Base-by-base conservation (phyloP, 768 basidiomycete species). In the Gelatoporia subvermispora region DNA sequence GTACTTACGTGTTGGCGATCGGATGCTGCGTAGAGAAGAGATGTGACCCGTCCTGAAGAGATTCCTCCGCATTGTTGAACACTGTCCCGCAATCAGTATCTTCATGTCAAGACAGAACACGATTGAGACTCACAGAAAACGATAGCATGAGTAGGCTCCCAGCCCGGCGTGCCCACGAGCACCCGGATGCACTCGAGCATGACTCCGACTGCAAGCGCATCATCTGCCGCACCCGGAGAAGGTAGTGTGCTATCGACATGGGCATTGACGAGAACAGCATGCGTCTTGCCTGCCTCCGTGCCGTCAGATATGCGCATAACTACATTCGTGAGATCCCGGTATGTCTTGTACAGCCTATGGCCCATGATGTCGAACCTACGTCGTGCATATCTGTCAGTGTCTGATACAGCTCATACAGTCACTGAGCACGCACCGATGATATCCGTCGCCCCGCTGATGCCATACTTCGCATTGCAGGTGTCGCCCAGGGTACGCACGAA, bases 1-100 rank as follows among this genome's bases (percentile, higher is more conserved):
- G 13, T 28, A 71, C 84, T 58, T 47, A 88, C 88, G 83, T 88
- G 9, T 74, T 63, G 23, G 80, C 83, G 50, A 74, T 74, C 15
- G 80, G 81, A 62, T 96, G 92, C 59, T 95, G 92, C 1, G 93
- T 96, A 5, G 93, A 84, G 65, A 85, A 98, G 3, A 96, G 72
- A 67, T 98, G 94, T 0, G 91, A 93, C 0, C 87, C 93, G 60
- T 97, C 95, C 65, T 97, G 95, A 24, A 98, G 69, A 1, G 87
- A 91, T 63, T 98, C 94, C 66, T 98, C 94, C 10, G 87, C 95
- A 52, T 95, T 78, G 56, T 97, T 97, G 72, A 95, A 96, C 52
- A 98, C 91, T 93, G 52, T 38, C 35, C 16, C 11, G 34, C 41
- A 45, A 13, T 22, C 20, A 24, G 35, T n/a, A 41, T 35, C 15